Percentiles rank a stretch among this genome's conserved stretches.
These are phyloP conservation scores for Rhododendron vialii DNA, from an alignment of 148 eudicot species.

Conservation along the genomic window DNA sequence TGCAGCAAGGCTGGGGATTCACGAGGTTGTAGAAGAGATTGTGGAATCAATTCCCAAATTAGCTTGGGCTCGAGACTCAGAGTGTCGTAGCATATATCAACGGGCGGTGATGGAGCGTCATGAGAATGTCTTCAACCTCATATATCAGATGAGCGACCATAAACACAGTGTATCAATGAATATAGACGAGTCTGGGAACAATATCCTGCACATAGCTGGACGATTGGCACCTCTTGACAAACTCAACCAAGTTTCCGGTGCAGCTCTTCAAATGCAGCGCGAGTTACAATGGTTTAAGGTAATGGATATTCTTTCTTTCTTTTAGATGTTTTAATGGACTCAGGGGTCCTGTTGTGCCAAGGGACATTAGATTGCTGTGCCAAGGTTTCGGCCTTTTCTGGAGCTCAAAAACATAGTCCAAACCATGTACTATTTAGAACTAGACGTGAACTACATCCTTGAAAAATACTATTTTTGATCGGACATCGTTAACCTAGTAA, in stretches of 20 bases:
- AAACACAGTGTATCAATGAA: constrained; percentile 5
- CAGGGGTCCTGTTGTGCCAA: too few species aligned
- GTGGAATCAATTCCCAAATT: constrained; percentile 17
- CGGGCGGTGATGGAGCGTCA: background rate
- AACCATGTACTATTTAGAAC: too few species aligned
- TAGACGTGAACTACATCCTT: too few species aligned
- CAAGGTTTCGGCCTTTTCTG: too few species aligned
- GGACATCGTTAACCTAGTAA: too few species aligned
- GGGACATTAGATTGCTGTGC: too few species aligned
- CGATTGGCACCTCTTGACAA: constrained; percentile 5
- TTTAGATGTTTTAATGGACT: too few species aligned
- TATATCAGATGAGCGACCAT: constrained; percentile 25
- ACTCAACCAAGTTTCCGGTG: constrained; percentile 19
- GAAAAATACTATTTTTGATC: too few species aligned
- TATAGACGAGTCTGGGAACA: background rate
- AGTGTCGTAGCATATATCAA: background rate
- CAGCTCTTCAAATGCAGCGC: constrained; percentile 27
- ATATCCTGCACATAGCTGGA: constrained; percentile 23
- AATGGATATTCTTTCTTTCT: background rate
- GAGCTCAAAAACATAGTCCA: too few species aligned
- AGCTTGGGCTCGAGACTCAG: constrained; percentile 23
- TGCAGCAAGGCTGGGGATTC: constrained; percentile 21
- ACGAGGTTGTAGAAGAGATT: constrained; percentile 22
- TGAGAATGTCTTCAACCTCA: constrained; percentile 23
- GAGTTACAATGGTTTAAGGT: constrained; percentile 23